A percentile compares a stretch with the other conserved stretches of the same genome.
These are phyloP conservation scores for Pseudomassariella vexata DNA, from an alignment of 2,329 filamentous ascomycete genomes.

Conservation along the genomic window DNA sequence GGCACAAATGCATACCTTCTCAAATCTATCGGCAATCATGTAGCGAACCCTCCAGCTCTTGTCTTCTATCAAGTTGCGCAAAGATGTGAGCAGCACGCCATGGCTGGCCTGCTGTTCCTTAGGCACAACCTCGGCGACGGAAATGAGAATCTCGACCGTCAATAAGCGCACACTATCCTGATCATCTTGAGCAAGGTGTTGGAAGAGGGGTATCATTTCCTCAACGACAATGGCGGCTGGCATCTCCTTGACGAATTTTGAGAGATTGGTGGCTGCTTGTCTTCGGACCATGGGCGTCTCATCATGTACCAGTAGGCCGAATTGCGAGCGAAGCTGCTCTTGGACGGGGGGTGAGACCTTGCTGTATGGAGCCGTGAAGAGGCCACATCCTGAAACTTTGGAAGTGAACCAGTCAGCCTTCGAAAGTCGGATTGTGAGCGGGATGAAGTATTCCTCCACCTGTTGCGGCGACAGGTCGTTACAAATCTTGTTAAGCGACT, in stretches of 20 bases:
- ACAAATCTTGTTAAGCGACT: conserved; percentile 99
- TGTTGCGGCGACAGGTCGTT: conserved; percentile 83
- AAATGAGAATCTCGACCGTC: conserved; percentile 93
- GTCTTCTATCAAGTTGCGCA: conserved; percentile 93
- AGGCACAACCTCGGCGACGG: conserved; percentile 92
- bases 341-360: conserved; percentile 85
- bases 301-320: conserved; percentile 89
- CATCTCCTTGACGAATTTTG: conserved; percentile 98
- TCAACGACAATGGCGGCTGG: conserved; percentile 84
- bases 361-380: conserved; percentile 89
- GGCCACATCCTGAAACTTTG: conserved; percentile 94
- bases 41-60: conserved; percentile 99
- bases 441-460: conserved; percentile 96
- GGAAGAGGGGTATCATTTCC: conserved; percentile 98
- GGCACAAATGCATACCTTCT: conserved; percentile 61
- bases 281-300: conserved; percentile 98
- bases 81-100: conserved; percentile 81
- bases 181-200: conserved; percentile 92
- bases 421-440: conserved; percentile 87
- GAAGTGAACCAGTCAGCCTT: conserved; percentile 99
- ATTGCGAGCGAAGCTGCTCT: conserved; percentile 86
- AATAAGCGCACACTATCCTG: conserved; percentile 95
- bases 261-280: conserved; percentile 91
- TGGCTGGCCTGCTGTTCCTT: conserved; percentile 98
- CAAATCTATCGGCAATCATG: conserved; percentile 98